Conservation (phyloP, 1,139 yeast species). For the Kodamaea ohmeri region DNA sequence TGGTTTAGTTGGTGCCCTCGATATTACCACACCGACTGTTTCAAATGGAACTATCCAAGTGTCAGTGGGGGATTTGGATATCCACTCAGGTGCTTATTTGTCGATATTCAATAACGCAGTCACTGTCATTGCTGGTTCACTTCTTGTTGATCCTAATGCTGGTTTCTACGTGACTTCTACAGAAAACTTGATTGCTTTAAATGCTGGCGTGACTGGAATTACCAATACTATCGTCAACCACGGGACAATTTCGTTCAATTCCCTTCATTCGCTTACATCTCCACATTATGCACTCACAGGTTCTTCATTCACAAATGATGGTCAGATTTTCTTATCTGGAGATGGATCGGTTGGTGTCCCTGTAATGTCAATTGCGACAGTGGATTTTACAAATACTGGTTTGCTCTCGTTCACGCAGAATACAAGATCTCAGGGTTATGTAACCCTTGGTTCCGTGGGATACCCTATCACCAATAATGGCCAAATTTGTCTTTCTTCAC, state of each 20-base stretch:
- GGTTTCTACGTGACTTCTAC: conserved; percentile 23
- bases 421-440: conserved; percentile 19
- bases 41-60: conserved; percentile 5
- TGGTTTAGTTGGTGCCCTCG: conserved; percentile 5
- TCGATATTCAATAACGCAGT: conserved; percentile 32
- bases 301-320: conserved; percentile 25
- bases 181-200: conserved; percentile 10
- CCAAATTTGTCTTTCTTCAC: conserved; percentile 16
- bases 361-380: conserved; percentile 20
- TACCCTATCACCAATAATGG: conserved; percentile 19
- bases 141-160: conserved; percentile 25
- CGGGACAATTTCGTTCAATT: conserved; percentile 17
- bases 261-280: conserved; percentile 14
- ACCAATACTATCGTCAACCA: conserved; percentile 13
- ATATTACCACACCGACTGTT: conserved; percentile 3
- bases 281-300: conserved; percentile 23
- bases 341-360: conserved; percentile 23
- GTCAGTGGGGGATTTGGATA: conserved; percentile 24
- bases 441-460: conserved; percentile 22
- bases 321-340: conserved; percentile 29
- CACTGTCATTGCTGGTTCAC: conserved; percentile 23
- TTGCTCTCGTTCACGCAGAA: conserved; percentile 23
- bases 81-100: conserved; percentile 30
- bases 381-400: conserved; percentile 27
- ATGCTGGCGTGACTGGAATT: conserved; percentile 12